Percentiles rank a stretch among this genome's conserved stretches.
Conservation (phyloP, 2,329 filamentous ascomycete species). For the Clonostachys rosea region DNA sequence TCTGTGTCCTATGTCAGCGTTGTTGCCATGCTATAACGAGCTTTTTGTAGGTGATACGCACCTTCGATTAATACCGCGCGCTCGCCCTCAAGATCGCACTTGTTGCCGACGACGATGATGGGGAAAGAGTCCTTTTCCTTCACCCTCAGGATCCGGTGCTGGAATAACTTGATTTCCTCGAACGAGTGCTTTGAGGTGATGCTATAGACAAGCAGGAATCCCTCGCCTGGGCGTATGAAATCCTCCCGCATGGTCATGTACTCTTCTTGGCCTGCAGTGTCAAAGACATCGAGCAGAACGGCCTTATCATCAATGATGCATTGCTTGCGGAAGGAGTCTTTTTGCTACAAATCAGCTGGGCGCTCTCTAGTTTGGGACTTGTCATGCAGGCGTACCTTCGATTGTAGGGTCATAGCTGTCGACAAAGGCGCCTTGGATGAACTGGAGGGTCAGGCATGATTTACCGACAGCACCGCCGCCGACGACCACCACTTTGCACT, state of each 20-base stretch:
- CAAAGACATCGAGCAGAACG: conserved; percentile 93
- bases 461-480: conserved; percentile 98
- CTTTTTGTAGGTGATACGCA: conserved; percentile 34
- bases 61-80: conserved; percentile 89
- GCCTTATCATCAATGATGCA: conserved; percentile 98
- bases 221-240: conserved; percentile 99
- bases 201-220: conserved; percentile 95
- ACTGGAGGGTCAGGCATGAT: conserved; percentile 97
- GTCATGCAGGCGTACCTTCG: conserved; percentile 65
- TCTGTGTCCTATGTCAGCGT: conserved; percentile 47
- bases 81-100: conserved; percentile 95
- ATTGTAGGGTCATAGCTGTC: conserved; percentile 99
- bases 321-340: conserved; percentile 99
- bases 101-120: conserved; percentile 98
- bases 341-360: not conserved
- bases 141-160: conserved; percentile 96
- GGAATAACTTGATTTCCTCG: conserved; percentile 97
- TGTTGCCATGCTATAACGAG: not conserved
- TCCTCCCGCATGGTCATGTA: conserved; percentile 99
- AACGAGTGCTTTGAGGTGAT: conserved; percentile 97
- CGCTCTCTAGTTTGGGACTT: not conserved
- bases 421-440: conserved; percentile 94
- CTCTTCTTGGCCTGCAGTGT: conserved; percentile 97
- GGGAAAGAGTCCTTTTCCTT: conserved; percentile 99
- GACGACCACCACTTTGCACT: conserved; percentile 95